phyloP scores from a whole-genome alignment of 139 green algal species.

The Limnomonas spitsbergensis region DNA sequence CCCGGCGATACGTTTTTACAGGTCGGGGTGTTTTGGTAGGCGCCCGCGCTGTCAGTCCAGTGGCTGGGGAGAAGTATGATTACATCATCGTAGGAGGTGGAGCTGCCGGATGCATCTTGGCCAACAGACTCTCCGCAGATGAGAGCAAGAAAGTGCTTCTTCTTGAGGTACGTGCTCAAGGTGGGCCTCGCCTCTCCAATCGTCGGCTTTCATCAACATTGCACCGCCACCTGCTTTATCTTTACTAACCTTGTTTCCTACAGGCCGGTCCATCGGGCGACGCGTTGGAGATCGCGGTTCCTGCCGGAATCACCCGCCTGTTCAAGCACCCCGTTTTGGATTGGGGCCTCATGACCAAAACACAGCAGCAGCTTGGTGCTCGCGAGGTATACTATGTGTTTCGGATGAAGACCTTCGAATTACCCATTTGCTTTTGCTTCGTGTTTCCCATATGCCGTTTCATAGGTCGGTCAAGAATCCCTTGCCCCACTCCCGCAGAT shows the following conservation, averaged over 20 bases:
- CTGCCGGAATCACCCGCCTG: constrained; percentile 73
- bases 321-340: constrained; percentile 77
- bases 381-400: constrained; percentile 51
- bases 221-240: too few species aligned
- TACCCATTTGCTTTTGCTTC: too few species aligned
- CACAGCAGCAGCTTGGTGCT: constrained; percentile 54
- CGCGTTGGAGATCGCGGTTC: constrained; percentile 42
- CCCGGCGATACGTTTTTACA: too few species aligned
- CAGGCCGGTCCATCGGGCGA: constrained; percentile 47
- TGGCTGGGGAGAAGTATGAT: constrained; percentile 67
- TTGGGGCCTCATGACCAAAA: constrained; percentile 77
- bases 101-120: constrained; percentile 82
- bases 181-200: too few species aligned
- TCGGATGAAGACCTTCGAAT: too few species aligned
- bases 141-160: constrained; percentile 77
- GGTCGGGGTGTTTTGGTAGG: not conserved
- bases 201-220: too few species aligned
- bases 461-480: not conserved
- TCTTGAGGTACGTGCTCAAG: constrained; percentile 62
- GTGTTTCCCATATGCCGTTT: constrained; percentile 5
- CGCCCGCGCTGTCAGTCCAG: constrained; percentile 3
- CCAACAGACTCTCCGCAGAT: constrained; percentile 79
- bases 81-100: constrained; percentile 92
- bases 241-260: too few species aligned
- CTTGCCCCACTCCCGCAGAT: constrained; percentile 30